These are phyloP conservation scores for Pestalotiopsis sp. DNA, from an alignment of 2,329 filamentous ascomycete genomes.

Conservation along the genomic window DNA sequence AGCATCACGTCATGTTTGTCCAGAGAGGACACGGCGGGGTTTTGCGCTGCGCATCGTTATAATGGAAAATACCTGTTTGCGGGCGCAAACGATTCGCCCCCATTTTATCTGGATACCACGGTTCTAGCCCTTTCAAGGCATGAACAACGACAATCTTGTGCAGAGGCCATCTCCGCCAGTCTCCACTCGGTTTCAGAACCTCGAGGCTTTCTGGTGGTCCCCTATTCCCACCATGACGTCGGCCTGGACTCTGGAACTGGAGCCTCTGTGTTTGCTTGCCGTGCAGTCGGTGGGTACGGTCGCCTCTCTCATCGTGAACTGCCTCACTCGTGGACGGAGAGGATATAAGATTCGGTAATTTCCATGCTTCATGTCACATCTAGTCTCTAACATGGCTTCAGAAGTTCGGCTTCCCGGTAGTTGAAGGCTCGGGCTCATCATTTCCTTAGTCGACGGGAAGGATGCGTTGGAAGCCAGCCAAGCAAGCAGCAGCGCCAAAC, in stretches of 20 bases:
- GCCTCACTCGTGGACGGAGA: background rate
- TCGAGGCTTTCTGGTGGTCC: background rate
- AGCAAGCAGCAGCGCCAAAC: background rate
- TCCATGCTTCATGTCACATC: background rate
- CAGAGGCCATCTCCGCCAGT: background rate
- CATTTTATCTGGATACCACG: background rate
- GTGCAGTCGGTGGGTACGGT: background rate
- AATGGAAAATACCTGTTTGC: background rate
- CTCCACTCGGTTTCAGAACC: slow-evolving; percentile 11
- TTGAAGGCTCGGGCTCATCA: background rate
- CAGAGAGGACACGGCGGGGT: background rate
- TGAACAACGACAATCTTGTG: slow-evolving; percentile 2
- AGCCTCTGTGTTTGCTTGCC: background rate
- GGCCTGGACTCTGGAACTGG: background rate
- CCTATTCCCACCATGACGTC: slow-evolving; percentile 5
- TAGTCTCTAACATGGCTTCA: background rate
- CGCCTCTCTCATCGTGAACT: background rate
- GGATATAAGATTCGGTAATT: background rate
- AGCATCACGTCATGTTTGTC: background rate
- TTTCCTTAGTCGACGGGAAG: background rate
- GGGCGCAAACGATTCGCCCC: background rate
- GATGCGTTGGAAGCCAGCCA: background rate
- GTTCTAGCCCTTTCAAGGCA: slow-evolving; percentile 2
- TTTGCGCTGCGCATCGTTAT: background rate
- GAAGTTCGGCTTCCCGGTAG: background rate